phyloP scores from a whole-genome alignment of 306 rosid species.

The Spatholobus suberectus region DNA sequence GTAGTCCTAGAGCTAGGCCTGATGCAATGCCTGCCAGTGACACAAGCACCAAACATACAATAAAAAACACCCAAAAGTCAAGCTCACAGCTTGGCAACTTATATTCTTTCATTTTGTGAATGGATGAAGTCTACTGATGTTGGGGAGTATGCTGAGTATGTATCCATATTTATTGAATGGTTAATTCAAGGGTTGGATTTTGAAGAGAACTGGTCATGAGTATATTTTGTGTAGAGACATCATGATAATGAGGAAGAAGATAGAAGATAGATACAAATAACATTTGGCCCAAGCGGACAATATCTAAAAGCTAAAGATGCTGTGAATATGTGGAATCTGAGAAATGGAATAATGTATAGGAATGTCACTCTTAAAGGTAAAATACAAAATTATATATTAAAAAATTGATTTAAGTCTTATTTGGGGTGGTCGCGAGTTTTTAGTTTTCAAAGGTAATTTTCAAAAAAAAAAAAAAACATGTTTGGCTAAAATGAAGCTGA shows the following conservation, averaged over 20 bases:
- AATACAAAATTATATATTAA: background rate
- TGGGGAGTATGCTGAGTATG: background rate
- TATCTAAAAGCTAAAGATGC: background rate
- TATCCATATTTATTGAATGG: constrained; percentile 11
- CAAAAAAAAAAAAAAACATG: too few relatives aligned
- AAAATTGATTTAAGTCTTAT: too few relatives aligned
- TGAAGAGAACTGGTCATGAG: constrained; percentile 2
- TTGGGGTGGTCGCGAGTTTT: too few relatives aligned
- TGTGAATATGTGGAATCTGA: background rate
- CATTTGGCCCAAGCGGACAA: constrained; percentile 11
- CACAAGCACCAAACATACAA: constrained; percentile 52
- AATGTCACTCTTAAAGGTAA: constrained; percentile 13
- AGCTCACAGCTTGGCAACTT: constrained; percentile 56
- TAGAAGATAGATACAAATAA: constrained; percentile 26
- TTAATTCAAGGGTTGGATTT: constrained; percentile 8
- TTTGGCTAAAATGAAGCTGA: too few relatives aligned
- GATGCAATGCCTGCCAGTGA: constrained; percentile 70
- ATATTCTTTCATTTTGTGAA: constrained; percentile 42
- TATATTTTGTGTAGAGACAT: constrained; percentile 3
- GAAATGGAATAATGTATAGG: background rate
- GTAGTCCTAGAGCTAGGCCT: constrained; percentile 77
- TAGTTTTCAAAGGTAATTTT: too few relatives aligned
- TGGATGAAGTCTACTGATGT: background rate
- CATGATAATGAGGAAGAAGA: constrained; percentile 27
- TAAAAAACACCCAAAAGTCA: constrained; percentile 61